Evolutionary conservation across 345 rosid species (phyloP).

Genomic region (Salix purpurea): DNA sequence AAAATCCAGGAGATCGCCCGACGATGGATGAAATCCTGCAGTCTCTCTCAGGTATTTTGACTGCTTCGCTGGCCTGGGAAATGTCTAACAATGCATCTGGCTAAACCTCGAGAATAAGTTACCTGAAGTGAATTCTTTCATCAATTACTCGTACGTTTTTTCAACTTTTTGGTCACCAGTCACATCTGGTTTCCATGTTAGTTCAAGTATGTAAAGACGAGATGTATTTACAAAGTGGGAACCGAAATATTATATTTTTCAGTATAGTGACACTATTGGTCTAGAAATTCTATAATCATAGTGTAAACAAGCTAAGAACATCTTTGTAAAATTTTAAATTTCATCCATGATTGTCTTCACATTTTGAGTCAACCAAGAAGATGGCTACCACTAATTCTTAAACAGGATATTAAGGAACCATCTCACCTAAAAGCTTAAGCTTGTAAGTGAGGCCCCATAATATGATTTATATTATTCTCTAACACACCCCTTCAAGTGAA

Average conservation of each 20-base stretch:
- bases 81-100: conserved; percentile 16
- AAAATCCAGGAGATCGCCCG: conserved; percentile 60
- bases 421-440: no score
- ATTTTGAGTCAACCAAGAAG: no score
- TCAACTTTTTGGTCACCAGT: neutral
- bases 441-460: no score
- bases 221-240: no score
- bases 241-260: neutral
- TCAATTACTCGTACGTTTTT: neutral
- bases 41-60: conserved; percentile 48
- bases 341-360: no score
- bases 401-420: no score
- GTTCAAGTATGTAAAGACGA: neutral
- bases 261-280: neutral
- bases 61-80: conserved; percentile 35
- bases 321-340: neutral
- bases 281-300: neutral
- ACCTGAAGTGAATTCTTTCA: neutral
- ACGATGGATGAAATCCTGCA: conserved; percentile 53
- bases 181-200: neutral
- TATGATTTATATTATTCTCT: no score
- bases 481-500: no score
- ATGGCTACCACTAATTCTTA: no score
- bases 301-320: neutral
- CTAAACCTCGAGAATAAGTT: conserved; percentile 2